Evolutionary conservation across 2,329 filamentous ascomycete genomes (phyloP).

Genomic region (Claviceps digitariae): DNA sequence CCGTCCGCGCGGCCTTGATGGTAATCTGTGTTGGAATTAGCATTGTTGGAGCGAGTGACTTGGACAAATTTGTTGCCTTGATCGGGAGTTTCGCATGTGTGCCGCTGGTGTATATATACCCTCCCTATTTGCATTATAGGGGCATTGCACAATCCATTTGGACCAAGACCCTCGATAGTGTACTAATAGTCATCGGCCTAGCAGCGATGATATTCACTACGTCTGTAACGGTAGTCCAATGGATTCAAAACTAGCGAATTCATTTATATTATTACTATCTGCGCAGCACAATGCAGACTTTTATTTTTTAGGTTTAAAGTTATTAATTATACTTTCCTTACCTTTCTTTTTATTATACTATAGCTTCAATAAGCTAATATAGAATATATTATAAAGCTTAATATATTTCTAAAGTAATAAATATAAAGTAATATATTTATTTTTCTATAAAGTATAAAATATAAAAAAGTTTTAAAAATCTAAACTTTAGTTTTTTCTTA

Average conservation of each 20-base stretch:
- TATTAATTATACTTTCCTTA: no score
- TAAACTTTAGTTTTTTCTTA: no score
- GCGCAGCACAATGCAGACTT: no score
- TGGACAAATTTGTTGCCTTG: slow-evolving; percentile 62
- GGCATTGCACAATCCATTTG: slow-evolving; percentile 45
- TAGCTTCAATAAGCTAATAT: no score
- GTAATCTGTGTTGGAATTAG: slow-evolving; percentile 46
- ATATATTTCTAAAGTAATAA: no score
- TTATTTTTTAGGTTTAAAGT: no score
- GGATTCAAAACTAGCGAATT: slow-evolving; percentile 14
- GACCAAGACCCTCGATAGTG: slow-evolving; percentile 45
- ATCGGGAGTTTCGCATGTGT: slow-evolving; percentile 65
- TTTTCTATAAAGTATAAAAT: no score
- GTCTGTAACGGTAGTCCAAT: slow-evolving; percentile 36
- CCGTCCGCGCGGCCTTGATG: slow-evolving; percentile 43
- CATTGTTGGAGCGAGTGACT: slow-evolving; percentile 50
- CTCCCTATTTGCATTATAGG: slow-evolving; percentile 55
- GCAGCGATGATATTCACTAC: slow-evolving; percentile 63
- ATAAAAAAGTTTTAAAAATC: no score
- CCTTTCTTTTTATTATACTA: no score
- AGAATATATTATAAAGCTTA: no score
- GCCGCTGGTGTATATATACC: slow-evolving; percentile 65
- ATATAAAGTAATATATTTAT: no score
- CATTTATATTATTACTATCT: no score
- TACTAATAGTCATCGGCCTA: slow-evolving; percentile 48